Evolutionary conservation across 352 stramenopile species (phyloP).

Genomic region (Globisporangium alternatum): DNA sequence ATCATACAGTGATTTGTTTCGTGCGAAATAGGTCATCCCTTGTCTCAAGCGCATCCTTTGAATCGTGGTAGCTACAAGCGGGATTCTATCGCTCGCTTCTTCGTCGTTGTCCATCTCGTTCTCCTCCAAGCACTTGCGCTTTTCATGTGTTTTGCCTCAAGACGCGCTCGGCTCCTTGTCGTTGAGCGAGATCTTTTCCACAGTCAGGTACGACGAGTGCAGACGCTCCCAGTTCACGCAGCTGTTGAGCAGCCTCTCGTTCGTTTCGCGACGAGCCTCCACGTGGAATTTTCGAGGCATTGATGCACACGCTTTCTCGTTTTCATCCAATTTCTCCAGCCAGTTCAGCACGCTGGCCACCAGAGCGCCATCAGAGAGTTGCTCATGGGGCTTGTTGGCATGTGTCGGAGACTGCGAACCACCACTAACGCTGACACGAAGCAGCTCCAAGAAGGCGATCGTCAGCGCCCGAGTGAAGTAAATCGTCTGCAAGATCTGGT

Average conservation of each 20-base stretch:
- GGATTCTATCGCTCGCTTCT: no score
- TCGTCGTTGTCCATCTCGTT: background rate
- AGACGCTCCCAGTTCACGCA: constrained; percentile 56
- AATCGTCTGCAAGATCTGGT: constrained; percentile 23
- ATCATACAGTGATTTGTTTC: no score
- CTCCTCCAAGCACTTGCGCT: background rate
- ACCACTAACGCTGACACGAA: constrained; percentile 9
- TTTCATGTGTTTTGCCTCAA: background rate
- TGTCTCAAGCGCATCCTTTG: no score
- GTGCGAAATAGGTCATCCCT: no score
- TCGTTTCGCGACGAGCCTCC: constrained; percentile 37
- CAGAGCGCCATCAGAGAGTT: constrained; percentile 6
- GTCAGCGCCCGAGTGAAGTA: constrained; percentile 35
- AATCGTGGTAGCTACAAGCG: no score
- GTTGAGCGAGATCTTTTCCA: constrained; percentile 11
- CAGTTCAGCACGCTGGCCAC: background rate
- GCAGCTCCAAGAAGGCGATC: constrained; percentile 24
- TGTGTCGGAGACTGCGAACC: background rate
- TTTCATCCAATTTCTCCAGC: background rate
- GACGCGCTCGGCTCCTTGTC: background rate
- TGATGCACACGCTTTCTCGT: background rate
- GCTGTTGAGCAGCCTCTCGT: constrained; percentile 54
- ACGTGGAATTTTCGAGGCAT: constrained; percentile 23
- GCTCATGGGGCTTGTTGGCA: background rate
- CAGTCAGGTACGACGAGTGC: constrained; percentile 42